phyloP scores from a whole-genome alignment of 192 early-diverging fungal species.

The Diversispora eburnea region DNA sequence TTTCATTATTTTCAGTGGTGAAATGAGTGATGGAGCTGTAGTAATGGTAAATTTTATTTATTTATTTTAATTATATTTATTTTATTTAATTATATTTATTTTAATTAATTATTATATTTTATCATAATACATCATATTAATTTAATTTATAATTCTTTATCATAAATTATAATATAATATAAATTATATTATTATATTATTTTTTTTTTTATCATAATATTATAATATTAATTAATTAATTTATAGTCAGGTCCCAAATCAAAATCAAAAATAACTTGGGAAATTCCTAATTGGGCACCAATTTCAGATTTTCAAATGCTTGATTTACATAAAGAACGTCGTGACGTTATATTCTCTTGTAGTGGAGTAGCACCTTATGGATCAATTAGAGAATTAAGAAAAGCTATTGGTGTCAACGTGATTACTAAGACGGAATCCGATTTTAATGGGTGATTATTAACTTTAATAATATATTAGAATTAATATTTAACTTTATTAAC shows the following conservation, averaged over 20 bases:
- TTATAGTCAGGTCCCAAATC: background rate
- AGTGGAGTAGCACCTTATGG: slow-evolving; percentile 11
- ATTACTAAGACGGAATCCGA: background rate
- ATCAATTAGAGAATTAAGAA: slow-evolving; percentile 16
- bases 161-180: too few species aligned
- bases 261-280: background rate
- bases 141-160: background rate
- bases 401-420: slow-evolving; percentile 7
- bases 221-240: background rate
- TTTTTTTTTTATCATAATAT: too few species aligned
- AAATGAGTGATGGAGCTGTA: slow-evolving; percentile 23
- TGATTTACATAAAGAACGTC: slow-evolving; percentile 8
- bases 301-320: slow-evolving; percentile 19
- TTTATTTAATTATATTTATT: background rate
- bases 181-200: too few species aligned
- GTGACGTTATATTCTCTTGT: slow-evolving; percentile 18
- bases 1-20: slow-evolving; percentile 7
- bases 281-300: slow-evolving; percentile 22
- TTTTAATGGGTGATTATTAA: slow-evolving; percentile 5
- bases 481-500: background rate
- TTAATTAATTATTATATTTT: background rate
- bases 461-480: too few species aligned
- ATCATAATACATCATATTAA: background rate
- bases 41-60: background rate
- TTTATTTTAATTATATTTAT: background rate